Base-by-base conservation (phyloP, 140 eudicot species). In the Cichorium intybus region DNA sequence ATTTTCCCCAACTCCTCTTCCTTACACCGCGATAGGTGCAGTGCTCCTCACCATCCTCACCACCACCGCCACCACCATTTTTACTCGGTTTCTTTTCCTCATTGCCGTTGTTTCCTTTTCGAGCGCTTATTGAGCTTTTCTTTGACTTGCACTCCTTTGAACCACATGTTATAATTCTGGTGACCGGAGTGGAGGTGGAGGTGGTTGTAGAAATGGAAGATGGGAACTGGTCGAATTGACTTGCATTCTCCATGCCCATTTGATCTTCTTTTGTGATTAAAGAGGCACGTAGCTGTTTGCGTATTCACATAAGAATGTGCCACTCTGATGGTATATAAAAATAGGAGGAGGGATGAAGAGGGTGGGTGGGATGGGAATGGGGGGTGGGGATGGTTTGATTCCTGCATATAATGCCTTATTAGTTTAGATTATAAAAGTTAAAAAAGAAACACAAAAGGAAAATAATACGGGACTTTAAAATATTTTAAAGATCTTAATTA, bases 1-100 rank as follows among this genome's bases (percentile, higher is more conserved):
- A 87, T 69, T 84, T 87, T 1, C 92, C 92, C 96, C 96, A 84
- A 60, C 71, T 87, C n/a, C 96, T 64, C 74, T 66, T 79, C 54
- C 96, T 45, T 23, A 87, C 89, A 9, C 96, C 96, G 1, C 86
- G 81, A 48, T 84, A 87, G 0, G 71, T 81, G 8, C 45, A 71
- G 55, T 77, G 84, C 20, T 77, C 75, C 12, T 56, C 76, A 4
- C 22, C 39, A 10, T 33, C 27, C 29, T 26, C 10, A 14, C 47
- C 11, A 14, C 26, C 18, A 5, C 10, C 17, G 16, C 34, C 39
- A 3, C 62, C 20, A 3, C 28, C 24, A 7, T 23, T 34, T 29
- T 48, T 26, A 41, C 24, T 17, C 16, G 5, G 31, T 64, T 39
- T 35, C 51, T 56, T 60, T 24, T 64, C 34, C 56, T 78, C 85